Conservation (phyloP, 2,329 filamentous ascomycete species). For the Didymella lethalis region DNA sequence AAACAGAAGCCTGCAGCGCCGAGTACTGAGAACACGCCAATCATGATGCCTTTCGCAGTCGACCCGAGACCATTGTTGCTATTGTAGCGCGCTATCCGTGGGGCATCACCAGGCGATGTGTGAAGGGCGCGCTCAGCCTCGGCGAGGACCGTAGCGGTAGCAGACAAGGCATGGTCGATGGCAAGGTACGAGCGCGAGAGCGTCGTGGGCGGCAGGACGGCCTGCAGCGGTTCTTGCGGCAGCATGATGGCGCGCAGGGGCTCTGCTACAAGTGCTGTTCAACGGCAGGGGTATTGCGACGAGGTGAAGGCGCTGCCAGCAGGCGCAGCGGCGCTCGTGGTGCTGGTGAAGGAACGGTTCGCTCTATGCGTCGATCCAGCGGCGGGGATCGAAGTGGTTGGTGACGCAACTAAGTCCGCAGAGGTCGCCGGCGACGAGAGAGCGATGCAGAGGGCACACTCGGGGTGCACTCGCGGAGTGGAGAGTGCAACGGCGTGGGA, state of each 20-base stretch:
- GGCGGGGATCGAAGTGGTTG: slow-evolving; percentile 29
- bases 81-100: slow-evolving; percentile 38
- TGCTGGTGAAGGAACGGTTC: slow-evolving; percentile 18
- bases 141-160: slow-evolving; percentile 34
- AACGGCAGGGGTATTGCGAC: slow-evolving; percentile 8
- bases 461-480: slow-evolving; percentile 6
- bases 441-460: slow-evolving; percentile 17
- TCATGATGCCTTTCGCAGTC: slow-evolving; percentile 82
- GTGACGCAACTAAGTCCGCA: slow-evolving; percentile 29
- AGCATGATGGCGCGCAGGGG: slow-evolving; percentile 38
- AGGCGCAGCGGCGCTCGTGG: slow-evolving; percentile 36
- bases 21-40: slow-evolving; percentile 93
- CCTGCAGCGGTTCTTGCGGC: slow-evolving; percentile 41
- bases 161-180: slow-evolving; percentile 34
- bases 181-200: slow-evolving; percentile 42
- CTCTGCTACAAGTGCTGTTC: slow-evolving; percentile 12
- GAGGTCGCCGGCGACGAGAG: slow-evolving; percentile 25
- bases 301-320: slow-evolving; percentile 22
- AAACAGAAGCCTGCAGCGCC: slow-evolving; percentile 88
- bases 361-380: slow-evolving; percentile 23
- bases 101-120: slow-evolving; percentile 32
- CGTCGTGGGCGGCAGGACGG: slow-evolving; percentile 43
- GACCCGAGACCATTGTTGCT: slow-evolving; percentile 53
- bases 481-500: slow-evolving; percentile 21
- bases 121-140: slow-evolving; percentile 25